These are phyloP conservation scores for Microcyclospora pomicola DNA, from an alignment of 2,329 filamentous ascomycete genomes.

Conservation along the genomic window DNA sequence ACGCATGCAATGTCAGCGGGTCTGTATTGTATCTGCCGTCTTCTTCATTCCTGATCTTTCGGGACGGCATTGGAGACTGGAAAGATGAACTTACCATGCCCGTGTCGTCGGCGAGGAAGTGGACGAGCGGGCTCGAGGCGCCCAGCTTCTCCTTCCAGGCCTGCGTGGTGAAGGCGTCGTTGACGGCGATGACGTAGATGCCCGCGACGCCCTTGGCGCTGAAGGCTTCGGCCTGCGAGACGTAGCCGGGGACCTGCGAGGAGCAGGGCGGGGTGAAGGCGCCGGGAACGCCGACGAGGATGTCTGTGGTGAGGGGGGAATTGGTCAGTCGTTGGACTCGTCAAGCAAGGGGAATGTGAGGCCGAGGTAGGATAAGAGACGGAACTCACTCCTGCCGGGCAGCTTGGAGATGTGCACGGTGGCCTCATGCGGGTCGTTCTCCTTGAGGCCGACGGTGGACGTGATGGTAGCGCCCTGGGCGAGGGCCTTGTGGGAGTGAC, in stretches of 20 bases:
- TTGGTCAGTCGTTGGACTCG: neutral
- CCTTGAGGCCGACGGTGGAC: conserved; percentile 9
- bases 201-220: conserved; percentile 15
- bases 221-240: conserved; percentile 14
- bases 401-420: conserved; percentile 13
- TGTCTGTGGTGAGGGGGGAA: conserved; percentile 3
- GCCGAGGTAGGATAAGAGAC: neutral
- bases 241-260: conserved; percentile 16
- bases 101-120: conserved; percentile 16
- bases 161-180: conserved; percentile 15
- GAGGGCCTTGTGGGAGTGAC: conserved; percentile 1
- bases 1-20: neutral
- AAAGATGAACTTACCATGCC: conserved; percentile 5
- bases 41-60: too few species aligned
- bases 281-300: conserved; percentile 16
- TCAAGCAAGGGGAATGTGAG: neutral
- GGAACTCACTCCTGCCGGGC: conserved; percentile 10
- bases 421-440: conserved; percentile 13
- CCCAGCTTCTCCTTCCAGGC: conserved; percentile 17
- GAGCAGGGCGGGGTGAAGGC: conserved; percentile 17
- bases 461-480: conserved; percentile 12
- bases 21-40: too few species aligned
- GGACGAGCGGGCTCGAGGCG: conserved; percentile 10
- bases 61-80: too few species aligned
- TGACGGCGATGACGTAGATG: conserved; percentile 17